Base-by-base conservation (phyloP, 2,329 filamentous ascomycete genomes). In the Leptographium flavum region DNA sequence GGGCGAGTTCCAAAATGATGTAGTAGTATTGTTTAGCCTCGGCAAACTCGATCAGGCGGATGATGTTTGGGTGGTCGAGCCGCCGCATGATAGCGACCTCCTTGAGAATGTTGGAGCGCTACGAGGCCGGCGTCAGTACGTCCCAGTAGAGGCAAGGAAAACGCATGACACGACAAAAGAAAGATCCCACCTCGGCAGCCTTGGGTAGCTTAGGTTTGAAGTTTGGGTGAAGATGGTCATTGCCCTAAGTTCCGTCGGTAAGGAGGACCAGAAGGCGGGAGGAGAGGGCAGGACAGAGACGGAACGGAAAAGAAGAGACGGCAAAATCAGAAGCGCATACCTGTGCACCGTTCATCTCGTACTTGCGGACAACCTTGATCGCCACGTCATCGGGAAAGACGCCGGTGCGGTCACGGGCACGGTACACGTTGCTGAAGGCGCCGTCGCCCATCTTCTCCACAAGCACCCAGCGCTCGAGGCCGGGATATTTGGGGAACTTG, bases 61-160 rank as follows among this genome's bases (percentile, higher is more conserved):
- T 79, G 49, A 98, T 92, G 60, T 96, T 96, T 50, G 90, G 88
- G 55, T 98, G 92, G 53, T 96, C 87, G 40, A 98, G 73, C 57
- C 93, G 84, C 52, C 88, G 86, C 90, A 98, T 98, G 55, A 98
- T 98, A 58, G 94, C 86, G 14, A 98, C 92, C 64, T 98, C 92
- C 66, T 98, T 98, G 50, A 98, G 69, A 53, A 98, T 96, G 58
- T 96, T 98, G 52, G 90, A 86, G 66, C 92, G 77, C 92, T 98
- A 62, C 8, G n/a, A 30, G 7, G 32, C 42, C 11, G 1, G 13
- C 30, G 33, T 8, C 11, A 30, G 23, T 10, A 31, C 15, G 11
- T 30, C 19, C 23, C 11, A 21, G 27, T 3, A 23, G 48, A 49
- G 53, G 45, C 46, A 53, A 60, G 51, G 54, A 45, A 17, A 32